These are phyloP conservation scores for Pyricularia sp. DNA, from an alignment of 2,329 filamentous ascomycete species.

Conservation along the genomic window DNA sequence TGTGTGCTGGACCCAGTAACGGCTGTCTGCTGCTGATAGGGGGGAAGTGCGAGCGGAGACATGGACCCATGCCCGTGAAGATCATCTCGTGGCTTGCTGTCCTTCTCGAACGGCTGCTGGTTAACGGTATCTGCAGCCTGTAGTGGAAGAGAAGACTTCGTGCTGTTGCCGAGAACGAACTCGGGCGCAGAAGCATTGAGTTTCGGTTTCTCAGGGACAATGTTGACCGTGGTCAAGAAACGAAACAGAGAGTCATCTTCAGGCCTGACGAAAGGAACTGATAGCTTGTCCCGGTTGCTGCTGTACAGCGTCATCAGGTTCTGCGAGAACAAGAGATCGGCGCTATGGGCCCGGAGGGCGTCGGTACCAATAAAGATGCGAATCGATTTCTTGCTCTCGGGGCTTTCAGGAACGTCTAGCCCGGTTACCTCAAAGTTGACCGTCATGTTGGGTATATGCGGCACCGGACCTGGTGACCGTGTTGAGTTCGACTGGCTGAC, in stretches of 20 bases:
- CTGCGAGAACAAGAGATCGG: constrained; percentile 84
- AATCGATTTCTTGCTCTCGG: constrained; percentile 52
- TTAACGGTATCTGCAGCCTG: constrained; percentile 5
- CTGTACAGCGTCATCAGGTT: constrained; percentile 84
- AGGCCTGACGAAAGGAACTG: constrained; percentile 84
- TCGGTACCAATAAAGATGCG: constrained; percentile 89
- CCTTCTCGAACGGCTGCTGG: constrained; percentile 5
- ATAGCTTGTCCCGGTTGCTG: constrained; percentile 76
- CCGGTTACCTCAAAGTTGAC: constrained; percentile 70
- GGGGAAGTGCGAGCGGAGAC: constrained; percentile 26
- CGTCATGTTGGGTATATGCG: constrained; percentile 72
- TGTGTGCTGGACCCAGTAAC: constrained; percentile 24
- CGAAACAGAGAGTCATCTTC: constrained; percentile 80
- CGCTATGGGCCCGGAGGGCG: constrained; percentile 73
- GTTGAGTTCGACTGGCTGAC: constrained; percentile 67
- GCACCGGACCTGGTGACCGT: constrained; percentile 60
- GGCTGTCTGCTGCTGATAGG: constrained; percentile 18
- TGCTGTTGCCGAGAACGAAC: constrained; percentile 25
- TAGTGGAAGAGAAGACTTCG: constrained; percentile 9
- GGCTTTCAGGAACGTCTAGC: constrained; percentile 37
- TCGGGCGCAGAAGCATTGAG: constrained; percentile 44
- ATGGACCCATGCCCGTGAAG: constrained; percentile 18
- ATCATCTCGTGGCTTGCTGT: constrained; percentile 12
- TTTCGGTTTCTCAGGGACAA: constrained; percentile 45
- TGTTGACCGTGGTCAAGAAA: constrained; percentile 55